A percentile compares a stretch with the other conserved stretches of the same genome.
Conservation (phyloP, 2,329 filamentous ascomycete genomes). For the Dactylellina haptotyla region DNA sequence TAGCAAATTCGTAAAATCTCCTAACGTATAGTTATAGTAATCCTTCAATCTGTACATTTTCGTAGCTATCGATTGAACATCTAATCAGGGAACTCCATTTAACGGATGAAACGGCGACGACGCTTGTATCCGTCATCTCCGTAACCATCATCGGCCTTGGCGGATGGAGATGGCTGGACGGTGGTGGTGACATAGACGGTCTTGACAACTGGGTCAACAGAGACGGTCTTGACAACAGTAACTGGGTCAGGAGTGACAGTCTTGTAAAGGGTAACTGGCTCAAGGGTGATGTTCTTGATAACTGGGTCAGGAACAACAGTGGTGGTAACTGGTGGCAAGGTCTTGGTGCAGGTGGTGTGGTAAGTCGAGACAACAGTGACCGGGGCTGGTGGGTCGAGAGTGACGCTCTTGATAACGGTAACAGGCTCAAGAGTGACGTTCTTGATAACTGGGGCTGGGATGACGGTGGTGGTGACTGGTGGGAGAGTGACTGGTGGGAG, state of each 20-base stretch:
- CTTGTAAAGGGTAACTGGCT: neutral
- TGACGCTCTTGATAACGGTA: neutral
- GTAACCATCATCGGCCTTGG: neutral
- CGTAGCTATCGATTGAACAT: no score
- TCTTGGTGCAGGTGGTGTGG: neutral
- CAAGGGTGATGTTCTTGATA: neutral
- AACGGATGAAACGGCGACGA: neutral
- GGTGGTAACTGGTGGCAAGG: no score
- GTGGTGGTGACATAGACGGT: no score
- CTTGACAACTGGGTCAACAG: neutral
- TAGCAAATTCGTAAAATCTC: no score
- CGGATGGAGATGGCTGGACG: neutral
- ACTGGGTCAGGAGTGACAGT: neutral
- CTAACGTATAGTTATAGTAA: no score
- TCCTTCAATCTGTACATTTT: no score
- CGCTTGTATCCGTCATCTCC: conserved; percentile 1
- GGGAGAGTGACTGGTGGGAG: no score
- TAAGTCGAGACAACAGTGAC: neutral
- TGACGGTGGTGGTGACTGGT: no score
- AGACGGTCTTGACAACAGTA: neutral
- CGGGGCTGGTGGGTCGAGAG: neutral
- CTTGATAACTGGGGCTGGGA: neutral
- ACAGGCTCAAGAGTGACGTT: neutral
- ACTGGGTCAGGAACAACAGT: no score
- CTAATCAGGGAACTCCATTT: no score